phyloP scores from a whole-genome alignment of 2,329 filamentous ascomycete genomes.

The Hypoxylon sp. region DNA sequence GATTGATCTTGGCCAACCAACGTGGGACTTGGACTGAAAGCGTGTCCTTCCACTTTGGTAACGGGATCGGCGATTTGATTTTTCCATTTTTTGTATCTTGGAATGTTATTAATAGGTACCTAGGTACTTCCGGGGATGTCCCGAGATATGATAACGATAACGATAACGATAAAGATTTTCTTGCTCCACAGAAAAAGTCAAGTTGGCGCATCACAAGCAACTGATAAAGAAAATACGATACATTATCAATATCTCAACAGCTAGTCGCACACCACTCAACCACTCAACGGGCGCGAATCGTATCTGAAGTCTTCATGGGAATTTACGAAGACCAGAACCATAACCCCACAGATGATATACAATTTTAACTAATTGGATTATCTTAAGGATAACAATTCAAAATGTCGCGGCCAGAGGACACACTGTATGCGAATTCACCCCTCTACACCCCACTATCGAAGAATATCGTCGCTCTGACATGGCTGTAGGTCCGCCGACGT shows the following conservation, averaged over 20 bases:
- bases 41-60: slow-evolving; percentile 38
- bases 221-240: slow-evolving; percentile 16
- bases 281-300: not conserved
- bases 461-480: slow-evolving; percentile 47
- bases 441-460: slow-evolving; percentile 39
- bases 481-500: slow-evolving; percentile 82
- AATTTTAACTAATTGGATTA: not conserved
- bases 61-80: slow-evolving; percentile 37
- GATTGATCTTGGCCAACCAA: slow-evolving; percentile 23
- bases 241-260: not conserved
- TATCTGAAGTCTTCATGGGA: not conserved
- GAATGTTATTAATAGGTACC: too few relatives aligned
- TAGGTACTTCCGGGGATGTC: slow-evolving; percentile 40
- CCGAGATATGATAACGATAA: slow-evolving; percentile 43
- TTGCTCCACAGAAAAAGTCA: slow-evolving; percentile 51
- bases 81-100: slow-evolving; percentile 11
- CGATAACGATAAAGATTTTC: slow-evolving; percentile 37
- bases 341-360: not conserved
- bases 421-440: slow-evolving; percentile 72
- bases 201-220: slow-evolving; percentile 34
- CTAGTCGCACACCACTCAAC: not conserved
- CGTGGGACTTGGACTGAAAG: slow-evolving; percentile 22
- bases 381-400: slow-evolving; percentile 50
- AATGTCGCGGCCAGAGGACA: slow-evolving; percentile 98
- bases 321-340: not conserved